Percentiles rank a stretch among this genome's conserved stretches.
These are phyloP conservation scores for Sphaerulina vaccinii DNA, from an alignment of 2,329 filamentous ascomycete species.

Conservation along the genomic window DNA sequence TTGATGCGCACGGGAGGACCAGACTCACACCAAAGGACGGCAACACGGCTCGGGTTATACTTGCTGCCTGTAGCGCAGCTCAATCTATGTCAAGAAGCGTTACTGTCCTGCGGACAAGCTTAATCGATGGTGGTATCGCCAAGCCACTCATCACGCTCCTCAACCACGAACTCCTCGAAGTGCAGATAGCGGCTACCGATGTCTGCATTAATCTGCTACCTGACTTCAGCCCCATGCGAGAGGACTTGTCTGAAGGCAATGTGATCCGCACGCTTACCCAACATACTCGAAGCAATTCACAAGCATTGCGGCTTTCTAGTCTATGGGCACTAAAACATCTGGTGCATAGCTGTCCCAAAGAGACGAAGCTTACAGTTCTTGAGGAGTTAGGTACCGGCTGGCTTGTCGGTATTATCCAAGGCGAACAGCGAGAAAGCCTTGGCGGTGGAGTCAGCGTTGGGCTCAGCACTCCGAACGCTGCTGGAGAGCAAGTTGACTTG, in stretches of 20 bases:
- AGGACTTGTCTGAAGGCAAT: conserved; percentile 71
- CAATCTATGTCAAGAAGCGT: conserved; percentile 82
- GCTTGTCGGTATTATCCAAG: conserved; percentile 75
- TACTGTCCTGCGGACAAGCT: conserved; percentile 75
- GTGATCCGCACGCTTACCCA: conserved; percentile 76
- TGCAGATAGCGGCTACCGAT: conserved; percentile 82
- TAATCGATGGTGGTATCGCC: conserved; percentile 82
- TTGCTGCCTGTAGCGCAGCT: conserved; percentile 80
- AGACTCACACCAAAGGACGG: conserved; percentile 58
- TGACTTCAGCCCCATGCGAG: conserved; percentile 87
- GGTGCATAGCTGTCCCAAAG: conserved; percentile 67
- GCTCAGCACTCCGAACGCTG: conserved; percentile 54
- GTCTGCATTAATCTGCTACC: conserved; percentile 81
- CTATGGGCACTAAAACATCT: conserved; percentile 94
- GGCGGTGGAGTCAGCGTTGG: conserved; percentile 48
- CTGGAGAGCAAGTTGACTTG: conserved; percentile 59
- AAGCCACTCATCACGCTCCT: conserved; percentile 75
- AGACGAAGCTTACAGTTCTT: conserved; percentile 73
- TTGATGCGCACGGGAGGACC: conserved; percentile 33
- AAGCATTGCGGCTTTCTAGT: conserved; percentile 77
- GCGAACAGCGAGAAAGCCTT: conserved; percentile 46
- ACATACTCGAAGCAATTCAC: conserved; percentile 77
- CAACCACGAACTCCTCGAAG: conserved; percentile 69
- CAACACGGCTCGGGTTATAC: conserved; percentile 74
- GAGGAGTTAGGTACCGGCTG: conserved; percentile 75